Evolutionary conservation across 2,329 filamentous ascomycete genomes (phyloP), one percentile per base, ranked within the genome.

Genomic region (Simplicillium aogashimaense): DNA sequence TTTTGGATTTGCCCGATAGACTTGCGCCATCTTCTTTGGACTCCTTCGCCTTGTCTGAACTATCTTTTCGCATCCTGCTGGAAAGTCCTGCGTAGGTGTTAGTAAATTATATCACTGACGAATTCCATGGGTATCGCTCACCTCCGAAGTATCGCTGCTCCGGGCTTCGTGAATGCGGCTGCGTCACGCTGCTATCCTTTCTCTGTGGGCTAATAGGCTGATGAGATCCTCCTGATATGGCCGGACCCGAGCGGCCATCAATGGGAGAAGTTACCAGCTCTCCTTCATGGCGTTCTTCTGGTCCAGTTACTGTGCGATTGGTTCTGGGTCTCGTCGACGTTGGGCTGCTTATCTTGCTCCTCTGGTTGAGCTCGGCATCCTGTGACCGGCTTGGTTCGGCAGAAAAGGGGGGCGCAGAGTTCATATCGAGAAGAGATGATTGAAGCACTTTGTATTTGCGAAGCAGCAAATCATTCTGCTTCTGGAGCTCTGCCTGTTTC

Each of bases 401-500:
- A 20, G 52, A 48, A 28, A 53, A 50, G 29, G 44, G 48, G 29
- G 52, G 43, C 16, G 57, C 59, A 7, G 63, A 60, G 44, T 64
- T 61, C 56, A 72, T 59, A 38, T 74, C 69, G 33, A 74, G 52
- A 5, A 75, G 48, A 2, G 64, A 64, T 8, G 66, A 67, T 53
- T 78, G 69, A 15, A 76, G 55, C 2, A 64, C 64, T 11, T 65
- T 69, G 50, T 74, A 74, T 49, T 73, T 74, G 39, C 65, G 66
- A 49, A 63, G 61, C 37, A 78, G 58, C 15, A 67, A 58, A 35
- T 59, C 58, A 48, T 73, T 66, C 43, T 73, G 71, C 50, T 64
- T 70, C 49, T 74, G 69, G 44, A 77, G 54, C 47, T 76, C 72
- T 0, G 64, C 59, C 44, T 77, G 70, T 53, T 71, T 74, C 1